Evolutionary conservation across 2,329 filamentous ascomycete species (phyloP), one percentile per base, ranked within the genome.

Genomic region (Exophiala bonariae): DNA sequence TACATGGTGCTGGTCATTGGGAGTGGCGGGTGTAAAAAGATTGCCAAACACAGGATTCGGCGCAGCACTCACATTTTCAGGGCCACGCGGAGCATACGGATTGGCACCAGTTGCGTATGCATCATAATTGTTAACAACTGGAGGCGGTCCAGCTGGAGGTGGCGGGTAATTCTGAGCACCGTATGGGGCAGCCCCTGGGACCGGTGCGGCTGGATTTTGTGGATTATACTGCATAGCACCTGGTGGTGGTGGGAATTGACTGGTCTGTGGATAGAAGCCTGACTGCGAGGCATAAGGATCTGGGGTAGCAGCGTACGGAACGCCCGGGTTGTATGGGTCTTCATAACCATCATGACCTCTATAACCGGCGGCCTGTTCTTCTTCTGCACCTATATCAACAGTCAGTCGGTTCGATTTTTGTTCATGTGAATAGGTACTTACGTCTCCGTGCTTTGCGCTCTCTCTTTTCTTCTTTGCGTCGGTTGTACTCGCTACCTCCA

Each of bases 401-500:
- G 20, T 19, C 9, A 38, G 39, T 56, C 30, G 54, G 44, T 32
- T 26, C 32, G 4, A 18, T 38, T 30, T 14, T 35, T 18, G 13
- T 52, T n/a, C 23, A 35, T 34, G 48, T 23, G 39, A 17, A 23
- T 19, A 49, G 18, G 8, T 59, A 52, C 55, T 52, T 35, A 58
- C 54, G 56, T 55, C 49, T 56, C 43, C 48, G 28, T 49, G 41
- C 71, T 56, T 72, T 73, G 49, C 78, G 76, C 26, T 71, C 71
- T 59, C 76, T 76, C 65, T 77, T 81, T 41, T 76, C 75, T 56
- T 82, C 77, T 50, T 76, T 74, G 42, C 73, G 68, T 66, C 80
- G 78, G 18, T 75, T 71, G 57, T 77, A 73, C 59, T 82, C 78
- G 59, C 81, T 75, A 13, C 79, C 79, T 35, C 77, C 78, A 53